These are phyloP conservation scores for Cyclotella kingstonii DNA, from an alignment of 108 stramenopile genomes.

Conservation along the genomic window DNA sequence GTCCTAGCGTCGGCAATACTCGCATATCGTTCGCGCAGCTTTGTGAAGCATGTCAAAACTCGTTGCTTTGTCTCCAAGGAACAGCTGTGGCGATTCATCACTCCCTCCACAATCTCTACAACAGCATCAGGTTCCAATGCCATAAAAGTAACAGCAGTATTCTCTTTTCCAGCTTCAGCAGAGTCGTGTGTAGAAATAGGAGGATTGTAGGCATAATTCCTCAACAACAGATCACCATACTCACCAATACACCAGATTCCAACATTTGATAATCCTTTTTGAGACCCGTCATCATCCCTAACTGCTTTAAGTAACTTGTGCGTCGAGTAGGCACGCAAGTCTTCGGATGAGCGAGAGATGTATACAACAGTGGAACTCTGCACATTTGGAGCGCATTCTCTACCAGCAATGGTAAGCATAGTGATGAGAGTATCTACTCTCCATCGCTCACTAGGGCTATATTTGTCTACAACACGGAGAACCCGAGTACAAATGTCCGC, in stretches of 20 bases:
- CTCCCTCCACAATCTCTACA: constrained; percentile 64
- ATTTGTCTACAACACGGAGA: constrained; percentile 88
- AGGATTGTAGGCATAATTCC: constrained; percentile 71
- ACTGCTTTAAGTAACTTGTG: constrained; percentile 92
- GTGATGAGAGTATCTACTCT: constrained; percentile 94
- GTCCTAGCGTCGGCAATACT: constrained; percentile 62
- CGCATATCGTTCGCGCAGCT: constrained; percentile 83
- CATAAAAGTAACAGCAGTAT: constrained; percentile 65
- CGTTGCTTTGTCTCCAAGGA: constrained; percentile 72
- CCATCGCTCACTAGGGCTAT: constrained; percentile 90
- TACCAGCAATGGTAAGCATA: constrained; percentile 95
- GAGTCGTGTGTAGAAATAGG: constrained; percentile 8
- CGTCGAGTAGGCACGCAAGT: constrained; percentile 81
- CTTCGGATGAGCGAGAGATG: constrained; percentile 72
- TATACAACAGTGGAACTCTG: constrained; percentile 79
- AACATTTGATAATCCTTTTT: constrained; percentile 80
- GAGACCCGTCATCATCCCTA: constrained; percentile 86
- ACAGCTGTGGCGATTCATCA: constrained; percentile 73
- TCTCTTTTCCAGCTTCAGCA: constrained; percentile 10
- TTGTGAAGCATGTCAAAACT: constrained; percentile 85
- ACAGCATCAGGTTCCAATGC: constrained; percentile 63
- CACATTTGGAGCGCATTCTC: constrained; percentile 76
- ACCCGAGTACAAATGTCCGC: constrained; percentile 88
- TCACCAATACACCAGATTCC: constrained; percentile 97
- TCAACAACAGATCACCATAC: constrained; percentile 73